These are phyloP conservation scores for Hypoxylon sp. DNA, from an alignment of 2,329 filamentous ascomycete genomes.

Conservation along the genomic window DNA sequence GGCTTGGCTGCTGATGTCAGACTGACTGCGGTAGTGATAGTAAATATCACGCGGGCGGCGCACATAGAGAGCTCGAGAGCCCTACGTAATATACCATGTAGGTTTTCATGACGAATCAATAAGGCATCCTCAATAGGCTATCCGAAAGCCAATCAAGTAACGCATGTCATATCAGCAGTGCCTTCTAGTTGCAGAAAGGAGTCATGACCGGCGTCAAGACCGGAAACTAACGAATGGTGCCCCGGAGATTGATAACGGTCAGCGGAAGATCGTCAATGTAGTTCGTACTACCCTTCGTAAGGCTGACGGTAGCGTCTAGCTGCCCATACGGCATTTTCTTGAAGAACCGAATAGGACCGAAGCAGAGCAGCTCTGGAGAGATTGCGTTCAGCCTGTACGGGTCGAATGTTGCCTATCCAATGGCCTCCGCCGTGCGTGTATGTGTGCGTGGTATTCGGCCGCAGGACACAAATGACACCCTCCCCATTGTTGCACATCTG, in stretches of 20 bases:
- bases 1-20: constrained; percentile 24
- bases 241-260: constrained; percentile 19
- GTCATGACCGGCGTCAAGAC: constrained; percentile 14
- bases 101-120: background rate
- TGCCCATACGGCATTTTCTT: constrained; percentile 2
- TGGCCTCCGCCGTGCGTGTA: constrained; percentile 3
- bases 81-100: too few relatives aligned
- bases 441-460: constrained; percentile 2
- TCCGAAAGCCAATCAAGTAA: constrained; percentile 7
- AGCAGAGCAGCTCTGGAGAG: constrained; percentile 14
- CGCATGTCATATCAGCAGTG: constrained; percentile 5
- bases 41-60: constrained; percentile 7
- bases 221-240: constrained; percentile 15
- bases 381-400: constrained; percentile 11
- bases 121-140: background rate
- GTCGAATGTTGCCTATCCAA: constrained; percentile 23
- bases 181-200: constrained; percentile 12
- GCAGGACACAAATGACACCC: constrained; percentile 10
- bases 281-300: constrained; percentile 29
- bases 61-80: constrained; percentile 2
- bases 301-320: constrained; percentile 23
- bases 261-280: constrained; percentile 1
- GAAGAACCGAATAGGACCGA: constrained; percentile 27
- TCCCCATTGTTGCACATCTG: constrained; percentile 9
- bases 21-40: constrained; percentile 2